Evolutionary conservation across 495 filamentous ascomycete genomes (phyloP), one percentile per base, ranked within the genome.

Genomic region (Penicillium canariense): DNA sequence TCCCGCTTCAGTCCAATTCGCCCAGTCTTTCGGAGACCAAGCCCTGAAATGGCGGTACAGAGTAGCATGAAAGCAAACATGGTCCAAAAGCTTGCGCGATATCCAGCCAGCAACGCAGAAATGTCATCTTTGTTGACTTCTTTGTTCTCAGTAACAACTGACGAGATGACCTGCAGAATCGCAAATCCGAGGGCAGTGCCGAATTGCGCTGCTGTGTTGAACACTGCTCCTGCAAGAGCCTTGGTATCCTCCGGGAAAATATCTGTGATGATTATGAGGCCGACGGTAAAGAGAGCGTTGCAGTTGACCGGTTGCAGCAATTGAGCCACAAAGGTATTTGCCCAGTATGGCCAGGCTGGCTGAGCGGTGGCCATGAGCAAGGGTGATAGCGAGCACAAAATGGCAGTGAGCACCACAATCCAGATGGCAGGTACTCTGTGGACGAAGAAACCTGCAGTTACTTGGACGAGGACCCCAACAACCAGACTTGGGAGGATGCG

Each of bases 271-370:
- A 48, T 46, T 1, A 84, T 70, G 0, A 73, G 77, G 63, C 80
- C 85, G 0, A 84, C 65, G 0, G 68, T 63, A 56, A 83, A 81
- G 7, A 75, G 69, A 34, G 68, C 71, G 5, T 78, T 61, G 0
- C 77, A 71, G 31, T 69, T 62, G 5, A 62, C 17, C 12, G 30
- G 28, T 17, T 48, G 45, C 5, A 50, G 12, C 42, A 43, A 22
- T 18, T 48, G 45, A 3, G 71, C 70, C 4, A 53, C 40, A 14
- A 71, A 69, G 1, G 60, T 55, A 11, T 25, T 56, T 10, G 20
- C 8, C 66, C 68, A 73, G 23, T 69, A 73, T 2, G 63, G 28
- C 54, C 58, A 65, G 9, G 43, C 22, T 1, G 60, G 50, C 12
- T 54, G 14, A 0, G 57, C 53, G 0, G 63, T 28, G 0, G 70